Percentiles rank a stretch among this genome's conserved stretches.
Conservation (phyloP, 306 rosid genomes). For the Ziziphus jujuba region DNA sequence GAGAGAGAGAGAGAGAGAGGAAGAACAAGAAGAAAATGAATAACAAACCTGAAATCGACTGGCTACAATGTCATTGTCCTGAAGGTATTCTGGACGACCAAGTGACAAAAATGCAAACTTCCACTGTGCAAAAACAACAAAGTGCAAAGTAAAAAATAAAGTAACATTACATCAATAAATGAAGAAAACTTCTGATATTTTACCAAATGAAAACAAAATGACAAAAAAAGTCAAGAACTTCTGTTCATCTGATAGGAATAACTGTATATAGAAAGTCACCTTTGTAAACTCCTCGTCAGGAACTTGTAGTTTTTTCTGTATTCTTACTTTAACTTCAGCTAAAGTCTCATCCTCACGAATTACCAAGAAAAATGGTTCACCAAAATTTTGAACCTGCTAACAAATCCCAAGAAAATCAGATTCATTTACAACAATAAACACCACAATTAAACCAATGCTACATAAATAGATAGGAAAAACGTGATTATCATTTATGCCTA, state of each 20-base stretch:
- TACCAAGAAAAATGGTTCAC: conserved; percentile 83
- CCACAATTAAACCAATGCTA: background rate
- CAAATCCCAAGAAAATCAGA: background rate
- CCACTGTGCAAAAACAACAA: conserved; percentile 49
- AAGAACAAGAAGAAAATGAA: background rate
- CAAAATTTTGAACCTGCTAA: conserved; percentile 82
- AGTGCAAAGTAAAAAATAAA: background rate
- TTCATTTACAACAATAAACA: background rate
- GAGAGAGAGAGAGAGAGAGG: background rate
- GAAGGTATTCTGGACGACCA: conserved; percentile 84
- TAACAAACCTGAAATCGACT: conserved; percentile 69
- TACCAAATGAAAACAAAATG: background rate
- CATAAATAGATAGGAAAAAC: background rate
- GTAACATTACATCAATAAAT: background rate
- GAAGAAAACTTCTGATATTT: background rate
- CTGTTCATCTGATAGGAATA: background rate
- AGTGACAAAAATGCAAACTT: conserved; percentile 78
- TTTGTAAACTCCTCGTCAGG: conserved; percentile 79
- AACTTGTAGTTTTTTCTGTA: conserved; percentile 75
- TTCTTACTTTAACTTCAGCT: conserved; percentile 68
- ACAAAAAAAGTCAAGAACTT: background rate
- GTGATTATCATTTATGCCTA: background rate
- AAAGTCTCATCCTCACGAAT: conserved; percentile 71
- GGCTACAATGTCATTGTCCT: conserved; percentile 62
- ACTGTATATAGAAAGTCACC: conserved; percentile 32